A percentile compares a stretch with the other conserved stretches of the same genome.
phyloP scores from a whole-genome alignment of 768 basidiomycete species.

The Tricholoma bakamatsutake region DNA sequence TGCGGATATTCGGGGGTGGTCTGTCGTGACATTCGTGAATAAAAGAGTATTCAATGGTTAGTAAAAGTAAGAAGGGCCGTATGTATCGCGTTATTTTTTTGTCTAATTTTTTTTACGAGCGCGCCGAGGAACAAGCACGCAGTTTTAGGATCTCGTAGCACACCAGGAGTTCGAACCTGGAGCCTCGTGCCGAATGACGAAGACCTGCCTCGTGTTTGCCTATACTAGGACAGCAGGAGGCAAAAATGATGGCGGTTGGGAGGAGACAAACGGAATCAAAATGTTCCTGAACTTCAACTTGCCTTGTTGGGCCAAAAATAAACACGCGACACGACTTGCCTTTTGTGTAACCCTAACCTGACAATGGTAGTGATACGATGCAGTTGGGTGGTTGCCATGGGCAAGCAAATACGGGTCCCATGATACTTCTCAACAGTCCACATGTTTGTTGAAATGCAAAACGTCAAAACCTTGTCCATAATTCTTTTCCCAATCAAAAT shows the following conservation, averaged over 20 bases:
- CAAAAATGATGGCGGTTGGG: constrained; percentile 15
- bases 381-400: neutral
- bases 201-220: constrained; percentile 45
- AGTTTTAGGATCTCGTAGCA: constrained; percentile 12
- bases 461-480: constrained; percentile 73
- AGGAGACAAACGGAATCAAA: constrained; percentile 9
- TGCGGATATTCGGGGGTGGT: constrained; percentile 23
- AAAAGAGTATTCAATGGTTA: constrained; percentile 20
- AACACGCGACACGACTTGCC: constrained; percentile 8
- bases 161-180: constrained; percentile 24
- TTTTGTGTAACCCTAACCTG: constrained; percentile 14
- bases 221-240: constrained; percentile 27
- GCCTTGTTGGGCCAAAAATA: constrained; percentile 3
- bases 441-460: constrained; percentile 39
- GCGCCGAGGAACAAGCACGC: constrained; percentile 17
- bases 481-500: constrained; percentile 62
- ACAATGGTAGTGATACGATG: neutral
- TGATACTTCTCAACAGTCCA: neutral
- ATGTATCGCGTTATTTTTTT: constrained; percentile 28
- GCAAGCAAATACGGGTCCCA: too few relatives aligned
- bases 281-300: constrained; percentile 23
- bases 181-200: constrained; percentile 42
- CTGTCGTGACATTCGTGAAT: constrained; percentile 35
- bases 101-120: constrained; percentile 13
- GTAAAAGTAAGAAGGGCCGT: constrained; percentile 1